Evolutionary conservation across 192 early-diverging fungal genomes (phyloP), one percentile per base, ranked within the genome.

Genomic region (Coemansia sp.): DNA sequence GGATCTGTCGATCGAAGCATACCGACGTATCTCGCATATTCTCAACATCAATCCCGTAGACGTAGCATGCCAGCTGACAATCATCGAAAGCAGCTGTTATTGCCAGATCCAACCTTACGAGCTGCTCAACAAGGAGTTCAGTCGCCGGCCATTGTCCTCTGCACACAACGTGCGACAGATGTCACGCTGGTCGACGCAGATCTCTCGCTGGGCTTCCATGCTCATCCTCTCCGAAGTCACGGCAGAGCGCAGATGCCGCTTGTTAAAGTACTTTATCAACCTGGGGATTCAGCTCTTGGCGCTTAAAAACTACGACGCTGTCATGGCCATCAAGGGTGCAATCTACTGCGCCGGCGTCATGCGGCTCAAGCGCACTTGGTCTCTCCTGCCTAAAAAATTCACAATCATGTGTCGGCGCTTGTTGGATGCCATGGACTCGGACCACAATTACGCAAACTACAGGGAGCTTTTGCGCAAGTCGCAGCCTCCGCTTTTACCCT

Each of bases 31-130:
- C 58, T 67, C 73, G 74, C 72, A 64, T 61, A 80, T 71, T 59
- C 75, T 87, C 25, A 88, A 93, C n/a, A 61, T 94, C 27, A 87
- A 87, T 24, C 84, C 93, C 2, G 43, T 86, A 3, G 91, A 94
- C 64, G 74, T 93, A 3, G 93, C 93, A 0, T 80, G 91, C 42
- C 93, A 94, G 66, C 66, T 93, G 43, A 94, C 93, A 9, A 80
- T 94, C n/a, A 83, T 91, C 80, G 86, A 90, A 40, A 80, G 79
- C 55, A 80, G 70, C 55, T 72, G 84, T 58, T 93, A 83, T 55
- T 68, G 67, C 49, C 80, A 80, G 45, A 87, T 94, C 63, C 82
- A 84, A 42, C 86, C 88, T 14, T 67, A 69, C 41, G 93, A 94
- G 71, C 77, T 91, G 21, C 63, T 93, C 38, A 81, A 78, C 57